Conservation (phyloP, 2,329 filamentous ascomycete species). For the Ophiostoma sp. region DNA sequence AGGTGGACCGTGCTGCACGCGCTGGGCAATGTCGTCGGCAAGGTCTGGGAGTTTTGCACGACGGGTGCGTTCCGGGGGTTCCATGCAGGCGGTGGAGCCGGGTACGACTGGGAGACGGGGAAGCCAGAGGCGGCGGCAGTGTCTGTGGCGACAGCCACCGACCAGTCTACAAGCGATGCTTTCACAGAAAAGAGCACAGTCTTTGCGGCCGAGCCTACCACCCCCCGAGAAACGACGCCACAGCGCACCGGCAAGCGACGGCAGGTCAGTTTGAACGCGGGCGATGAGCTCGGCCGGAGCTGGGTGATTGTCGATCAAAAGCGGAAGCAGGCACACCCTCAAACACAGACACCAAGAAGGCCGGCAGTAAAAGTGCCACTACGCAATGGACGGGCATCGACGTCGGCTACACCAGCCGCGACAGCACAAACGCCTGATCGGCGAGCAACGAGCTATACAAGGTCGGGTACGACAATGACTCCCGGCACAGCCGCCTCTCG, state of each 20-base stretch:
- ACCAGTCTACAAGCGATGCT: not conserved
- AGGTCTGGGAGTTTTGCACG: slow-evolving; percentile 83
- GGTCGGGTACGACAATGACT: slow-evolving; percentile 19
- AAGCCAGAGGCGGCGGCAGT: slow-evolving; percentile 31
- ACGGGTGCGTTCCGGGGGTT: slow-evolving; percentile 76
- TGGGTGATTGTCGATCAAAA: slow-evolving; percentile 67
- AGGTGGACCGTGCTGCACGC: slow-evolving; percentile 53
- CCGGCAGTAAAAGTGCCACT: not conserved
- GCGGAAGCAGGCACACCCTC: not conserved
- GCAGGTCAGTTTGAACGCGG: slow-evolving; percentile 49
- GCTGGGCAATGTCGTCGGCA: slow-evolving; percentile 69
- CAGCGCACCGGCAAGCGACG: slow-evolving; percentile 54
- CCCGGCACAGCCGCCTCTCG: slow-evolving; percentile 41
- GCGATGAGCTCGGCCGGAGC: slow-evolving; percentile 62
- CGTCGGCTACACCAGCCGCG: not conserved
- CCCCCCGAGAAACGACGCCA: slow-evolving; percentile 32
- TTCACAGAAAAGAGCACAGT: not conserved
- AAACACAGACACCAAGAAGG: not conserved
- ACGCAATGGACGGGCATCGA: not conserved
- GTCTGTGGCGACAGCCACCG: not conserved
- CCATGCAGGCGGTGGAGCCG: slow-evolving; percentile 76
- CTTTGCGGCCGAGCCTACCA: not conserved
- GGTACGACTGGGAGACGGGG: slow-evolving; percentile 52
- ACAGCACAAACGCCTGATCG: slow-evolving; percentile 5
- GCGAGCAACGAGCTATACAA: slow-evolving; percentile 24